Evolutionary conservation across 176 grass and related monocot species (phyloP).

Genomic region (Aegilops umbellulata): DNA sequence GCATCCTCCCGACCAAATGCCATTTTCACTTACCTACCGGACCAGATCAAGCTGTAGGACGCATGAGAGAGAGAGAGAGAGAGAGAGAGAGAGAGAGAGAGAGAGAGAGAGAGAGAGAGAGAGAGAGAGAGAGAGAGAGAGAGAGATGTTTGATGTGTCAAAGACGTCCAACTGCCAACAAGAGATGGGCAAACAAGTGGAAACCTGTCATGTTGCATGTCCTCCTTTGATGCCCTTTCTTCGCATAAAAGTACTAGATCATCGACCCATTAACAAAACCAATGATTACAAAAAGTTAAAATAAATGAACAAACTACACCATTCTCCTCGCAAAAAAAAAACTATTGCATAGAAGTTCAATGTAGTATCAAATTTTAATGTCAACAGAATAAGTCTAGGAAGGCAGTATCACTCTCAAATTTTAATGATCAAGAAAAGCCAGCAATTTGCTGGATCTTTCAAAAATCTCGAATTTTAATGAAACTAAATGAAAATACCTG

Average conservation of each 20-base stretch:
- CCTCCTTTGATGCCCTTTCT: constrained; percentile 5
- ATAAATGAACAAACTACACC: background rate
- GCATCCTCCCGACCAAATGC: constrained; percentile 14
- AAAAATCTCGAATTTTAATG: background rate
- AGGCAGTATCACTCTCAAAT: background rate
- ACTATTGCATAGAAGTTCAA: background rate
- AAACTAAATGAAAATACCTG: background rate
- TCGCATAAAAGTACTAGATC: background rate
- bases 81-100: background rate
- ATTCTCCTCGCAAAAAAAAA: too few species aligned
- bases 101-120: background rate
- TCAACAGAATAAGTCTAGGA: background rate
- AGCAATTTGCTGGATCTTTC: too few species aligned
- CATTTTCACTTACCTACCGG: constrained; percentile 43
- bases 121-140: background rate
- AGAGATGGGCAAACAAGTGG: background rate
- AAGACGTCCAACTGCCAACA: constrained; percentile 30
- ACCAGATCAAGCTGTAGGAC: background rate
- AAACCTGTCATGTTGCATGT: constrained; percentile 6
- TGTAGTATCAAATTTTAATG: background rate
- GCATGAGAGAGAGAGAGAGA: background rate
- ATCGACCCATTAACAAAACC: background rate
- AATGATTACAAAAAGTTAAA: background rate
- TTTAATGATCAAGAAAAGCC: background rate
- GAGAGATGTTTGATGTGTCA: background rate